Evolutionary conservation across 345 rosid species (phyloP).

Genomic region (Lepidium didymum): DNA sequence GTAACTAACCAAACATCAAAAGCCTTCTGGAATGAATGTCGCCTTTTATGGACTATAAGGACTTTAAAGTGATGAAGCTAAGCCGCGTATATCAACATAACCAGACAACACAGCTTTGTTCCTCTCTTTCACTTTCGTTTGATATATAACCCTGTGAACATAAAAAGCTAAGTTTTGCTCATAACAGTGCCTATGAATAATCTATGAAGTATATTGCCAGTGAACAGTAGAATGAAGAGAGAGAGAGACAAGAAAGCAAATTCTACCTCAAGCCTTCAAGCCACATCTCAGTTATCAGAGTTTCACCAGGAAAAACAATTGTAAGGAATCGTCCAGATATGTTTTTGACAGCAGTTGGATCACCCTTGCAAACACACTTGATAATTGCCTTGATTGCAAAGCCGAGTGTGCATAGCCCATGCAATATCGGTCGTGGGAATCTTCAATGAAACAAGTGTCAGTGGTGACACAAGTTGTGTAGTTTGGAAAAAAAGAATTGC

Average conservation of each 20-base stretch:
- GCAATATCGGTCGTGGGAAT: slow-evolving; percentile 80
- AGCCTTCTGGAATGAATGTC: not conserved
- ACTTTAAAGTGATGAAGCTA: slow-evolving; percentile 41
- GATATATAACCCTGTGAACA: slow-evolving; percentile 60
- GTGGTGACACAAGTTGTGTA: no score
- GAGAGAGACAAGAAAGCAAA: not conserved
- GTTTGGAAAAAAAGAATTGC: not conserved
- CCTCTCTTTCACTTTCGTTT: slow-evolving; percentile 60
- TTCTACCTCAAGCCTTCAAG: slow-evolving; percentile 61
- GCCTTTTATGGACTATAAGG: not conserved
- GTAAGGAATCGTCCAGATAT: slow-evolving; percentile 69
- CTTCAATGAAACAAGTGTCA: slow-evolving; percentile 31
- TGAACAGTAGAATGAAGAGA: not conserved
- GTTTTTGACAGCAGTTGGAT: slow-evolving; percentile 44
- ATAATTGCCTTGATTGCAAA: slow-evolving; percentile 75
- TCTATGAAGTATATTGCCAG: not conserved
- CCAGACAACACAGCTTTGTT: slow-evolving; percentile 60
- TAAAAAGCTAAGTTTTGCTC: slow-evolving; percentile 2
- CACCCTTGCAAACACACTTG: slow-evolving; percentile 71
- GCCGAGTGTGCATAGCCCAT: slow-evolving; percentile 81
- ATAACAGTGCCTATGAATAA: not conserved
- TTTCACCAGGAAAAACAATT: slow-evolving; percentile 84
- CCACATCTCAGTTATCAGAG: slow-evolving; percentile 83
- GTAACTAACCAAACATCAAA: not conserved
- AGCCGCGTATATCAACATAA: slow-evolving; percentile 45